phyloP scores from a whole-genome alignment of 306 rosid species.

The Vachellia collinsii region DNA sequence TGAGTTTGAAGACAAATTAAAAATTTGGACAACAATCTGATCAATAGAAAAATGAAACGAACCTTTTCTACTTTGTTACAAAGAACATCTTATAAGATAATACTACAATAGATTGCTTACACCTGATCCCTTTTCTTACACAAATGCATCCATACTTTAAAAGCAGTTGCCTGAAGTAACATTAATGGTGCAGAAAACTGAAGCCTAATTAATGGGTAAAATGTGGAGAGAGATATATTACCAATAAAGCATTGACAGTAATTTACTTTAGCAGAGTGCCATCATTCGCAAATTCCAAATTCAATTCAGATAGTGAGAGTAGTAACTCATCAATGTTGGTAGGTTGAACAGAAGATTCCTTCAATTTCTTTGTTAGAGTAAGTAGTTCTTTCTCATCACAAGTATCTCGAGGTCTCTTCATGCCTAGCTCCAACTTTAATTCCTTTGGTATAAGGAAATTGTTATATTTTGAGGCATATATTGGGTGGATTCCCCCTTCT shows the following conservation, averaged over 20 bases:
- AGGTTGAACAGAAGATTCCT: background rate
- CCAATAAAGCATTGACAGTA: background rate
- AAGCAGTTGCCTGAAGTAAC: background rate
- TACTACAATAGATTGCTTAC: background rate
- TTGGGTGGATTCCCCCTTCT: constrained; percentile 2
- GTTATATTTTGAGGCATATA: background rate
- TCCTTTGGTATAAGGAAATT: background rate
- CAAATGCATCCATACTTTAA: background rate
- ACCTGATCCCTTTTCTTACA: background rate
- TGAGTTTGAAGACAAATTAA: background rate
- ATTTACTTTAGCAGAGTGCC: background rate
- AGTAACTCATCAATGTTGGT: background rate
- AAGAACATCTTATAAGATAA: background rate
- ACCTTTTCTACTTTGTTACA: background rate
- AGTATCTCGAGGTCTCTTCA: constrained; percentile 6
- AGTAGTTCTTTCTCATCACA: background rate
- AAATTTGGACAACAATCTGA: background rate
- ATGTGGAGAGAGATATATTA: background rate
- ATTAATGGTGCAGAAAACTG: too few species aligned
- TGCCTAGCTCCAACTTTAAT: background rate
- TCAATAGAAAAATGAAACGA: background rate
- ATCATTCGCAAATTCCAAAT: background rate
- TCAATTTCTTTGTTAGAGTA: background rate
- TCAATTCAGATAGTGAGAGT: background rate
- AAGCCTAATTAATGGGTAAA: background rate